Evolutionary conservation across 495 filamentous ascomycete species (phyloP), one percentile per base, ranked within the genome.

Genomic region (Penicillium manginii): DNA sequence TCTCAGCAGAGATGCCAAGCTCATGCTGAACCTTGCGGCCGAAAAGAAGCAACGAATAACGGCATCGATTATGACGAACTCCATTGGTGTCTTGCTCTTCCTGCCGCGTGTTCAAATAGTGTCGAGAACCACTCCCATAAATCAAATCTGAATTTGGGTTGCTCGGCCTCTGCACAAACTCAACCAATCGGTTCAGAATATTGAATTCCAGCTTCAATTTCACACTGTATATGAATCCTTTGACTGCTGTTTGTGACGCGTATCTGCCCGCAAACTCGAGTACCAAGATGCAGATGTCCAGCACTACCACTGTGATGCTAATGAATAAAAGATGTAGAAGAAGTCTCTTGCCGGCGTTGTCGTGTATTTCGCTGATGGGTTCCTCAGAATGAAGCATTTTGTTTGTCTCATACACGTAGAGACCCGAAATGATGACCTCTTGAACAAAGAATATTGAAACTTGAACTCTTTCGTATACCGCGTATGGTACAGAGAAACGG

Each of bases 371-470:
- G 17, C 19, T 32, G 35, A 42, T 15, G 35, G 33, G 12, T 15
- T 37, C 33, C 33, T 37, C 33, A 8, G 7, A 3, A 19, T 72
- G 67, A 2, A 80, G 61, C 54, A 69, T 63, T 14, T 71, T 69
- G 35, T 64, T 58, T 14, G 75, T 70, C 22, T 74, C 71, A 52
- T 61, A 67, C 29, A 77, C 74, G 62, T 79, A 79, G 39, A 78
- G 58, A 32, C 64, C 56, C 35, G 68, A 73, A n/a, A 79, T 59
- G 33, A 64, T 52, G 8, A 54, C 57, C 54, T 79, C 75, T 52
- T 79, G 76, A 11, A 73, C 62, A 51, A 70, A 74, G 65, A 77
- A 79, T 33, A 73, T 65, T 39, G 67, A 67, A n/a, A 70, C 61
- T 47, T 75, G 72, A 23, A 75, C 50, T 51, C 66, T 63, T 45